phyloP scores from a whole-genome alignment of 2,329 filamentous ascomycete genomes.

The Ophiostoma perfectum region DNA sequence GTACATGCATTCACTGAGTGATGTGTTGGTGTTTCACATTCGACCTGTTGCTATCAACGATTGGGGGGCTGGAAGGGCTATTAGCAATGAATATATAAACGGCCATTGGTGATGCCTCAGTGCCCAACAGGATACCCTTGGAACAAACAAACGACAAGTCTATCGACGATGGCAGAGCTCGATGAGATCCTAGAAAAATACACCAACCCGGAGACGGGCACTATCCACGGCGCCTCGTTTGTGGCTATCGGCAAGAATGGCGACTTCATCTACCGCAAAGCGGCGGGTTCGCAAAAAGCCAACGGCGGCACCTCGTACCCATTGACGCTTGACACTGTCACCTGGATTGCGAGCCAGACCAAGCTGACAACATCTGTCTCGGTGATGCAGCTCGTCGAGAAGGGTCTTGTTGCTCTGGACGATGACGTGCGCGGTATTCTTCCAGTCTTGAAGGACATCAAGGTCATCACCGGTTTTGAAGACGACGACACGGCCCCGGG shows the following conservation, averaged over 20 bases:
- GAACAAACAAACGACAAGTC: background rate
- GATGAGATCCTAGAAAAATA: background rate
- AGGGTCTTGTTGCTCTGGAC: background rate
- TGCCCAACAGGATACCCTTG: no score
- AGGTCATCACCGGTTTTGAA: constrained; percentile 2
- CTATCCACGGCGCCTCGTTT: background rate
- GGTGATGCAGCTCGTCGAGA: constrained; percentile 2
- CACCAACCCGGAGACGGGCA: background rate
- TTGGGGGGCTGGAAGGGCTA: no score
- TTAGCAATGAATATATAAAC: no score
- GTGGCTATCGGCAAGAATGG: background rate
- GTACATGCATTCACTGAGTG: no score
- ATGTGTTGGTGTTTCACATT: no score
- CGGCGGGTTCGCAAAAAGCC: background rate
- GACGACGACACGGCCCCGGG: background rate
- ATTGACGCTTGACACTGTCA: background rate
- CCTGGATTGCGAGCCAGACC: constrained; percentile 19
- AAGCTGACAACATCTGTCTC: constrained; percentile 8
- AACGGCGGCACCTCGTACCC: background rate
- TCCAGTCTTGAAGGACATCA: background rate
- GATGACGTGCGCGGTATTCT: background rate
- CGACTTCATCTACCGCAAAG: background rate
- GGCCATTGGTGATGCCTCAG: no score
- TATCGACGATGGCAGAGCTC: background rate
- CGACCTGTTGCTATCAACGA: no score